A percentile compares a stretch with the other conserved stretches of the same genome.
phyloP scores from a whole-genome alignment of 257 asterid genomes.

The Solanum pimpinellifolium region DNA sequence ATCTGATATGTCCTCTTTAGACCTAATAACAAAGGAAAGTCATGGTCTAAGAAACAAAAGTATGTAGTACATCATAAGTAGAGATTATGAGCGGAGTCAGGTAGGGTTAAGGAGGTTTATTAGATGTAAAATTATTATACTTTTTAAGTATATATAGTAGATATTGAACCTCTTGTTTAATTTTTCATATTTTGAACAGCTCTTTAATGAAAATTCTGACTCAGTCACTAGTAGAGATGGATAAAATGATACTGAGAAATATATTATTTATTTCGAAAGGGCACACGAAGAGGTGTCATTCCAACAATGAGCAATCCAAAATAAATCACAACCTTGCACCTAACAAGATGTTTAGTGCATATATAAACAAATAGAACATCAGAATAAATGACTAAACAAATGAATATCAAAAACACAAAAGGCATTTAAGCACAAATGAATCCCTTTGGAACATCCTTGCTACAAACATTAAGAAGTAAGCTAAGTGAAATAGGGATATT shows the following conservation, averaged over 20 bases:
- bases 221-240: not conserved
- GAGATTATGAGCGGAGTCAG: no score
- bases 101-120: no score
- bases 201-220: not conserved
- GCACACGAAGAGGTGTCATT: not conserved
- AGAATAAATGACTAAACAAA: not conserved
- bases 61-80: no score
- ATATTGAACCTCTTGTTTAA: not conserved
- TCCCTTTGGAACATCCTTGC: constrained; percentile 35
- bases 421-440: constrained; percentile 28
- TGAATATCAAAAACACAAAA: not conserved
- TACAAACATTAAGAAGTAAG: constrained; percentile 37
- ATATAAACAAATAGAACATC: not conserved
- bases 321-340: not conserved
- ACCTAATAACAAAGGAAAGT: no score
- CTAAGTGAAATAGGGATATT: constrained; percentile 44
- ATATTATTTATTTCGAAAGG: not conserved
- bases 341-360: not conserved
- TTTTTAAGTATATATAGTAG: not conserved
- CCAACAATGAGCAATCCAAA: not conserved
- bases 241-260: not conserved
- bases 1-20: no score
- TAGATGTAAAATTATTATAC: no score
- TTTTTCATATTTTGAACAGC: no score
- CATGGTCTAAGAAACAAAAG: not conserved